Conservation (phyloP, 2,329 filamentous ascomycete genomes). For the Phaeomoniella chlamydospora region DNA sequence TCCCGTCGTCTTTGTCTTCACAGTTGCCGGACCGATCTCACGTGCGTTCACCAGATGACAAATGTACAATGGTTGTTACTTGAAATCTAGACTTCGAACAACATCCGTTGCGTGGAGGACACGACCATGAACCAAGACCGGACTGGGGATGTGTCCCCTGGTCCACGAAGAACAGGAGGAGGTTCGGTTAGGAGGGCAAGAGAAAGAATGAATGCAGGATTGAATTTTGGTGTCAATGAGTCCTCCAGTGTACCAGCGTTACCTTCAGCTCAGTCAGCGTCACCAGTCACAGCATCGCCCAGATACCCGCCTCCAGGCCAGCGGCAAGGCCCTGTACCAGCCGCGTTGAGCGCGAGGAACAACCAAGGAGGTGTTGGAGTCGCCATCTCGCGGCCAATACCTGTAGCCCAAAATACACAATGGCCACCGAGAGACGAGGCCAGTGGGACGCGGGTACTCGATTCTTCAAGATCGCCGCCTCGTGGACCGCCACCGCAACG, state of each 20-base stretch:
- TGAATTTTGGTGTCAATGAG: conserved; percentile 4
- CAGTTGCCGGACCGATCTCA: no score
- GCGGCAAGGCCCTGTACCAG: conserved; percentile 6
- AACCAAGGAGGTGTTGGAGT: conserved; percentile 4
- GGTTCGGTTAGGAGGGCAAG: conserved; percentile 21
- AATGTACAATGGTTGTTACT: no score
- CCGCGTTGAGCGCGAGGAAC: conserved; percentile 6
- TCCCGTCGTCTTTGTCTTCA: conserved; percentile 3
- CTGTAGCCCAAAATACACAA: conserved; percentile 18
- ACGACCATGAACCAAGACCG: no score
- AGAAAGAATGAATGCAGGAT: conserved; percentile 17
- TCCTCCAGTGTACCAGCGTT: no score
- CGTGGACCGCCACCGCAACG: conserved; percentile 25
- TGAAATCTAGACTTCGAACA: no score
- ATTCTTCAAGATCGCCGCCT: conserved; percentile 14
- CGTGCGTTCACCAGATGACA: no score
- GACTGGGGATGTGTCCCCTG: no score
- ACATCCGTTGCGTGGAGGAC: no score
- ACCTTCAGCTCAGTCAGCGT: background rate
- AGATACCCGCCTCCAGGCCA: conserved; percentile 1
- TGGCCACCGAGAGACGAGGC: conserved; percentile 30
- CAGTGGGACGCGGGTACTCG: conserved; percentile 11
- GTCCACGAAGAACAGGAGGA: conserved; percentile 11
- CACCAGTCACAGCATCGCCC: background rate
- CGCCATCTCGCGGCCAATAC: conserved; percentile 13